Percentiles rank a stretch among this genome's conserved stretches.
phyloP scores from a whole-genome alignment of 2,329 filamentous ascomycete genomes.

The Trichoderma guizhouense region DNA sequence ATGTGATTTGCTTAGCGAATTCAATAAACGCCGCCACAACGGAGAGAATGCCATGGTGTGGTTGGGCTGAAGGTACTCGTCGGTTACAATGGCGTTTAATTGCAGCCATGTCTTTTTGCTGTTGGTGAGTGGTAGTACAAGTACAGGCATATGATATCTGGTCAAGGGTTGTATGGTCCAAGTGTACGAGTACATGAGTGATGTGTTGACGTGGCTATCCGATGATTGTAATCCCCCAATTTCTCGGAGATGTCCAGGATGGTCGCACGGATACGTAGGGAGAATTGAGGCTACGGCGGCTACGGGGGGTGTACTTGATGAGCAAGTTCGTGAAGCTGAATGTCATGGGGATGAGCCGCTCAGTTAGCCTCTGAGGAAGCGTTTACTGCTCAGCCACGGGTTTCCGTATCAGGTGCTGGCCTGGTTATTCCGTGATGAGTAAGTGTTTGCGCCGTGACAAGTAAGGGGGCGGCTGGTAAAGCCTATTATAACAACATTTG shows the following conservation, averaged over 20 bases:
- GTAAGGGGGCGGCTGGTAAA: conserved; percentile 3
- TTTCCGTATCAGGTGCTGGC: neutral
- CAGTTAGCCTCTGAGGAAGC: neutral
- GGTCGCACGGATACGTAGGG: neutral
- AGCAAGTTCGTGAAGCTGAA: neutral
- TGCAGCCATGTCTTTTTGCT: neutral
- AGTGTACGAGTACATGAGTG: neutral
- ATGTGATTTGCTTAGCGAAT: neutral
- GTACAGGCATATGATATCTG: neutral
- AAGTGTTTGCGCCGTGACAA: neutral
- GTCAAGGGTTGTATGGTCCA: neutral
- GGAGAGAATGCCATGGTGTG: neutral
- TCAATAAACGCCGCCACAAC: conserved; percentile 12
- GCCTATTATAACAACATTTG: neutral
- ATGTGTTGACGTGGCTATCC: neutral
- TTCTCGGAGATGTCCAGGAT: neutral
- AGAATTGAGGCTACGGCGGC: neutral
- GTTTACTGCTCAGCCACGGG: neutral
- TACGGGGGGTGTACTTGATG: neutral
- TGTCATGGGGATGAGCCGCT: neutral
- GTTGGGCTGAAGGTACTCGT: neutral
- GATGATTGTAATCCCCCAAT: neutral
- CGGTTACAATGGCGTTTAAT: neutral
- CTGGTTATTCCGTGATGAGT: neutral
- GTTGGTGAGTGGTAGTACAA: neutral